Conservation (phyloP, 192 early-diverging fungal species). For the Geosiphon pyriformis region DNA sequence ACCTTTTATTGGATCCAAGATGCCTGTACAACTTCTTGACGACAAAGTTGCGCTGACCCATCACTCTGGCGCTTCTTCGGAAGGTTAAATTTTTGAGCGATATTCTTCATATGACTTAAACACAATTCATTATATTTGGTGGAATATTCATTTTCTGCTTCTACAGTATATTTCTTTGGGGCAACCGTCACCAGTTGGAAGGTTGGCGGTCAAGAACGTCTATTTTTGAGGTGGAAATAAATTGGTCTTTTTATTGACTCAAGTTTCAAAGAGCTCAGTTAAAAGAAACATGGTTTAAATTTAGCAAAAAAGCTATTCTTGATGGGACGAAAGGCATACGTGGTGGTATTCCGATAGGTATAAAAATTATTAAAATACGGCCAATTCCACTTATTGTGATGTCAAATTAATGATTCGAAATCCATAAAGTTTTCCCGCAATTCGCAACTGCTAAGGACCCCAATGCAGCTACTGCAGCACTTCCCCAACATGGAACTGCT, state of each 20-base stretch:
- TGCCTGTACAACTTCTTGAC: slow-evolving; percentile 8
- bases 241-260: not conserved
- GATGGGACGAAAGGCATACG: slow-evolving; percentile 93
- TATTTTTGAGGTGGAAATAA: slow-evolving; percentile 72
- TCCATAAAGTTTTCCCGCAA: slow-evolving; percentile 71
- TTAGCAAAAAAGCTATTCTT: slow-evolving; percentile 68
- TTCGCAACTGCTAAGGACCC: slow-evolving; percentile 56
- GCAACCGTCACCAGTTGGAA: slow-evolving; percentile 93
- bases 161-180: slow-evolving; percentile 47
- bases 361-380: slow-evolving; percentile 17
- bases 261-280: not conserved
- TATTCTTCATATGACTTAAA: not conserved
- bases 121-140: not conserved
- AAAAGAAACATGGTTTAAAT: not conserved
- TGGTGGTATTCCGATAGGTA: slow-evolving; percentile 60
- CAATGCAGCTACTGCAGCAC: slow-evolving; percentile 31
- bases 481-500: slow-evolving; percentile 73
- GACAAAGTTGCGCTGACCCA: slow-evolving; percentile 10
- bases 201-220: slow-evolving; percentile 61
- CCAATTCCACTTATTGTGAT: not conserved
- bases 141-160: not conserved
- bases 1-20: too few relatives aligned
- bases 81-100: not conserved
- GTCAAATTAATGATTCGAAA: not conserved
- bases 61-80: not conserved